Conservation (phyloP, 805 yeast genomes). For the Cyberlindnera meyerae region DNA sequence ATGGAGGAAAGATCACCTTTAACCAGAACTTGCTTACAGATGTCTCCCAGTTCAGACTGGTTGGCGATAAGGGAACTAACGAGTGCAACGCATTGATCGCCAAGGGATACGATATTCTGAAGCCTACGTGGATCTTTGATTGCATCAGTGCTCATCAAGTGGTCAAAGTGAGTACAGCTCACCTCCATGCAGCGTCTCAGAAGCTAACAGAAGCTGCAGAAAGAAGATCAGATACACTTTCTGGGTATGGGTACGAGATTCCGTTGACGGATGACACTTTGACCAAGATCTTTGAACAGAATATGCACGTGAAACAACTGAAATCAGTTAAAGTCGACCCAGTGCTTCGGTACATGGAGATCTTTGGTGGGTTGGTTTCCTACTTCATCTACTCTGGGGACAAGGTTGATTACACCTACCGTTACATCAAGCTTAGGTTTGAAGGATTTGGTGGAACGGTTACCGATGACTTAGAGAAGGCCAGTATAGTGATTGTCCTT, state of each 20-base stretch:
- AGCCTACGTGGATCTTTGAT: conserved; percentile 70
- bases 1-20: conserved; percentile 46
- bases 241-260: conserved; percentile 56
- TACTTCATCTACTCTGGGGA: conserved; percentile 25
- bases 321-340: conserved; percentile 2
- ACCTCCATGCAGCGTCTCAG: conserved; percentile 43
- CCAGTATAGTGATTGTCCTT: conserved; percentile 38
- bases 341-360: conserved; percentile 17
- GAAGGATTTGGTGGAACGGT: conserved; percentile 42
- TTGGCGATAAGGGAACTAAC: conserved; percentile 36
- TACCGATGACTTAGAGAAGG: conserved; percentile 24
- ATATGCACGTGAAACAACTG: conserved; percentile 4
- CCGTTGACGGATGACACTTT: conserved; percentile 13
- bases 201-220: conserved; percentile 23
- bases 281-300: conserved; percentile 14
- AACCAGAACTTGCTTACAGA: conserved; percentile 26
- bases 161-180: conserved; percentile 56
- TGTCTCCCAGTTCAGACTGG: conserved; percentile 23
- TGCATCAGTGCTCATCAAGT: conserved; percentile 41
- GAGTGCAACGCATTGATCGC: conserved; percentile 35
- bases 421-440: conserved; percentile 23
- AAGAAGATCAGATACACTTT: conserved; percentile 43
- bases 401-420: conserved; percentile 5
- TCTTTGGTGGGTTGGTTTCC: conserved; percentile 34
- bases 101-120: conserved; percentile 56